phyloP scores from a whole-genome alignment of 78 protist genomes.

The Planoprotostelium fungivorum region DNA sequence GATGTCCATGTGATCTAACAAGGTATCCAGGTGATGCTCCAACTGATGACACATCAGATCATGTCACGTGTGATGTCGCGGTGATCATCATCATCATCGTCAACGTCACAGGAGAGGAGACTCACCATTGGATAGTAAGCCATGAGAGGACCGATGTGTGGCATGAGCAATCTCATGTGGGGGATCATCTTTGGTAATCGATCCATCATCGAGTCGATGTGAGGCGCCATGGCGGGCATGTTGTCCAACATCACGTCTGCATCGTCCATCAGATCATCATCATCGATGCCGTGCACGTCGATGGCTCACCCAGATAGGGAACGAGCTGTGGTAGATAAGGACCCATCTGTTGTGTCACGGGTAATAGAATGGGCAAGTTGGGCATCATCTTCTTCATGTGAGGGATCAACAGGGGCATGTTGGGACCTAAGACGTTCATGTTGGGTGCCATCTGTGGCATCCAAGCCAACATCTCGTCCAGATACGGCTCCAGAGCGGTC shows the following conservation, averaged over 20 bases:
- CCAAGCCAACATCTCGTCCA: not conserved
- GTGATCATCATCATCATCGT: too few species aligned
- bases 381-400: not conserved
- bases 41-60: not conserved
- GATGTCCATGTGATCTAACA: not conserved
- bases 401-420: not conserved
- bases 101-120: too few species aligned
- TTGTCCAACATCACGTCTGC: not conserved
- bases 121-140: not conserved
- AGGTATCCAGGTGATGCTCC: not conserved
- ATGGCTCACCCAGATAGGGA: not conserved
- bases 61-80: not conserved
- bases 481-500: not conserved
- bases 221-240: slow-evolving; percentile 1
- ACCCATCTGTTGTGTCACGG: not conserved
- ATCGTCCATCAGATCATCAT: not conserved
- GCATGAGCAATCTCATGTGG: not conserved
- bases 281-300: too few species aligned
- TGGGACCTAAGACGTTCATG: not conserved
- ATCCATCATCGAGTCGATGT: not conserved
- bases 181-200: not conserved
- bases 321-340: not conserved
- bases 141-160: not conserved
- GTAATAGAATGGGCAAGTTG: not conserved
- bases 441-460: not conserved